Base-by-base conservation (phyloP, 306 rosid species). In the Ammopiptanthus mongolicus region DNA sequence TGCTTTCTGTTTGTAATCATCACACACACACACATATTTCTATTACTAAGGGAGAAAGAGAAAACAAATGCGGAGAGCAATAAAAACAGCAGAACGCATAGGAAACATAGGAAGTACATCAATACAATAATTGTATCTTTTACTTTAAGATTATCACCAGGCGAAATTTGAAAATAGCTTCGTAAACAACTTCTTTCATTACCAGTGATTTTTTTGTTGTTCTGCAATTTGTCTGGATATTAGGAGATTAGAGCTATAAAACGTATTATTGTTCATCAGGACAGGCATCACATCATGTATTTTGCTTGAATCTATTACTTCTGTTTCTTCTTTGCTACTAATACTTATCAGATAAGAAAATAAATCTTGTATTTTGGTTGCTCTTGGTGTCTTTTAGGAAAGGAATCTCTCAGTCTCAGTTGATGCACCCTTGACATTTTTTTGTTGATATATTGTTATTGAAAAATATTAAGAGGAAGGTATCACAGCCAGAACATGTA, bases 191-290 rank as follows among this genome's bases (percentile, higher is more conserved):
- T 58, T 50, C 34, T 57, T 28, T 23, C 8, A 1, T 29, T 36
- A 5, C 8, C 15, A 72, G 41, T 66, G 51, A 4, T 72, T 71
- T 18, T 55, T 34, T 46, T 47, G 39, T 62, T 12, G 59, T n/a
- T 50, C 57, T 69, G 47, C 58, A 15, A 63, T 36, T 76, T 76
- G 64, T 42, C 36, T 65, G 78, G 53, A 76, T 62, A 53, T 63
- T 8, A 14, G 23, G 48, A 53, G 42, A 47, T 56, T 25, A 56
- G 31, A 48, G 71, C 76, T 69, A 42, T 42, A 47, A 19, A 58
- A 23, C 31, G 50, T 75, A 14, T 8, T 34, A 67, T 41, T 46
- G n/a, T 61, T 61, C 42, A 22, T n/a, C 5, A 8, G 74, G 15
- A 21, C 58, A 14, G 1, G 10, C 48, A 37, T 47, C 64, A 18